Conservation (phyloP, 805 yeast genomes). For the Sugiyamaella marilandica region DNA sequence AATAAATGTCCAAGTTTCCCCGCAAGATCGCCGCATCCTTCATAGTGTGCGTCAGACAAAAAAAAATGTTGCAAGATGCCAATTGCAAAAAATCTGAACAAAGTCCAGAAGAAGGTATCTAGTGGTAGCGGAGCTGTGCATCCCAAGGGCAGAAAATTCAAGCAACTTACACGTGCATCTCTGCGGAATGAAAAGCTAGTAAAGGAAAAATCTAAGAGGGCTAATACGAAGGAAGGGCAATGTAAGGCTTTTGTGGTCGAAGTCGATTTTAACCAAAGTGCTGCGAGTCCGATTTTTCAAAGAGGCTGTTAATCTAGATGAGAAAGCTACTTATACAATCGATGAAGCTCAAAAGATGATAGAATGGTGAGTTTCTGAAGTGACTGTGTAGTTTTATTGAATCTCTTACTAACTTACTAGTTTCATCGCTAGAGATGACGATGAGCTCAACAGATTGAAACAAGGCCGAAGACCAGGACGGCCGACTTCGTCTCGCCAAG, state of each 20-base stretch:
- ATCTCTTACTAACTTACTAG: conserved; percentile 14
- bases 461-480: conserved; percentile 77
- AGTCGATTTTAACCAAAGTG: conserved; percentile 25
- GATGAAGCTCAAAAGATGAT: conserved; percentile 61
- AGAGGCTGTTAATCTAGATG: conserved; percentile 45
- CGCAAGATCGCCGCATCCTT: not conserved
- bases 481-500: conserved; percentile 72
- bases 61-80: conserved; percentile 44
- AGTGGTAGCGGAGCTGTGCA: conserved; percentile 60
- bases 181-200: conserved; percentile 71
- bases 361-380: conserved; percentile 38
- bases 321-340: conserved; percentile 41
- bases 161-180: conserved; percentile 80
- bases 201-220: conserved; percentile 48
- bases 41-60: not conserved
- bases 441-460: conserved; percentile 61
- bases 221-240: conserved; percentile 42
- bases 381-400: not conserved
- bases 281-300: conserved; percentile 57
- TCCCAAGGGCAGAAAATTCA: conserved; percentile 85
- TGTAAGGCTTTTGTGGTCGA: conserved; percentile 13
- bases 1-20: not conserved
- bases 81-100: conserved; percentile 58
- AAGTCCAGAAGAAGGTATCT: conserved; percentile 57
- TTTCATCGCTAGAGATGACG: conserved; percentile 62